Base-by-base conservation (phyloP, 441 rosid genomes). In the Macaranga tanarius region DNA sequence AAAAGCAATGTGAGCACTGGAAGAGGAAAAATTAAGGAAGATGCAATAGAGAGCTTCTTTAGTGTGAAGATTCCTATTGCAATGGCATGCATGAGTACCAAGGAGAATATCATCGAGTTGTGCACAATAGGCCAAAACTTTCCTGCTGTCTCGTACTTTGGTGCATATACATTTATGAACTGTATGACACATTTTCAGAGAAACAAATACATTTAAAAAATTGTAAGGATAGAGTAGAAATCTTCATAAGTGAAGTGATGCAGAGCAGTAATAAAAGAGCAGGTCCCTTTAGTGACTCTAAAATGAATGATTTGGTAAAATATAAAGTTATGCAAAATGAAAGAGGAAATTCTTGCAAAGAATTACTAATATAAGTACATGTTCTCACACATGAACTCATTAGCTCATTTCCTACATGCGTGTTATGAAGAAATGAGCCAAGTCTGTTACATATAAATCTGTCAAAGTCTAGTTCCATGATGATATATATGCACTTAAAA, bases 81-180 rank as follows among this genome's bases (percentile, higher is more conserved):
- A 61, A 95, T 92, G 50, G 88, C 90, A 44, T 95, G 99, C 97
- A 95, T 92, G 48, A 95, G 91, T 54, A 95, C 84, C 67, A 95
- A 86, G 67, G 98, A 91, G 81, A 92, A 95, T 80, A 95, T 87
- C 93, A 86, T 87, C 0, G 96, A 87, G 75, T 95, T 87, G 86
- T 95, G 97, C 68, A 87, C 91, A 61, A 88, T 92, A 5, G 99
- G 99, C 99, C 99, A 92, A 83, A 91, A 92, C 81, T 87, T 87
- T 72, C 99, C 99, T 0, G 86, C 99, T 0, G 96, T 91, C 77
- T 95, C 99, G 61, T 90, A 91, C 88, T 81, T 89, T 10, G 97
- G 95, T 10, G 74, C 87, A 80, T 92, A 95, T 17, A 95, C 97
- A 72, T 92, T 88, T 67, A 91, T 67, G 82, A 92, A 92, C 99